Base-by-base conservation (phyloP, 2,329 filamentous ascomycete species). In the Penicillium sp. region DNA sequence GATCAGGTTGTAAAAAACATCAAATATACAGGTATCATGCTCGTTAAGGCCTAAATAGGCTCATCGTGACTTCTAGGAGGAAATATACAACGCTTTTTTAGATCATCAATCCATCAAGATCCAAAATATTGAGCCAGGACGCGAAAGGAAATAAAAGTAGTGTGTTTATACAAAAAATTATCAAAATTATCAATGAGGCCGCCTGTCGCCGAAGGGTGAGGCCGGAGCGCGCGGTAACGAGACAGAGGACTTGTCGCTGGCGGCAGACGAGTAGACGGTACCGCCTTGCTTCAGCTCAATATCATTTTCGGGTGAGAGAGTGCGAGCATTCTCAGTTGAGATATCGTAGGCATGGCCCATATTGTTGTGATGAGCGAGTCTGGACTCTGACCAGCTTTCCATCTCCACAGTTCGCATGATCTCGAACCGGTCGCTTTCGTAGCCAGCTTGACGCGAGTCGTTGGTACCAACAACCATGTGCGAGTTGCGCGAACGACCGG, bases 371-470 rank as follows among this genome's bases (percentile, higher is more conserved):
- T 48, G 49, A 3, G 49, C 46, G 10, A 48, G 51, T 24, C 63
- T 53, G 3, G 60, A 55, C 40, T 72, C 68, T 9, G 61, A 59
- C 59, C 63, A 70, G 2, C 60, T 69, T 26, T 71, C 62, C 63
- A 72, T 65, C 47, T 72, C 70, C 1, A 72, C 62, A 4, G 70
- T 72, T 18, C 68, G 68, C 44, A 71, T 52, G 13, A 71, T 65
- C 42, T 65, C 65, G 23, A 70, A 59, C 2, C 61, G 66, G 42
- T 64, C 62, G 8, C 54, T 59, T 37, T 59, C 55, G 30, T 53
- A 55, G 7, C 52, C 55, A 24, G 52, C 51, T 15, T 52, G 60
- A 13, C 52, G 58, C 3, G 48, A 52, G 15, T 34, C 52, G n/a
- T 43, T 33, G 12, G 39, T 29, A 20, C 18, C 32, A 32, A 46